Evolutionary conservation across 2,329 filamentous ascomycete species (phyloP), one percentile per base, ranked within the genome.

Genomic region (Zymoseptoria tritici): DNA sequence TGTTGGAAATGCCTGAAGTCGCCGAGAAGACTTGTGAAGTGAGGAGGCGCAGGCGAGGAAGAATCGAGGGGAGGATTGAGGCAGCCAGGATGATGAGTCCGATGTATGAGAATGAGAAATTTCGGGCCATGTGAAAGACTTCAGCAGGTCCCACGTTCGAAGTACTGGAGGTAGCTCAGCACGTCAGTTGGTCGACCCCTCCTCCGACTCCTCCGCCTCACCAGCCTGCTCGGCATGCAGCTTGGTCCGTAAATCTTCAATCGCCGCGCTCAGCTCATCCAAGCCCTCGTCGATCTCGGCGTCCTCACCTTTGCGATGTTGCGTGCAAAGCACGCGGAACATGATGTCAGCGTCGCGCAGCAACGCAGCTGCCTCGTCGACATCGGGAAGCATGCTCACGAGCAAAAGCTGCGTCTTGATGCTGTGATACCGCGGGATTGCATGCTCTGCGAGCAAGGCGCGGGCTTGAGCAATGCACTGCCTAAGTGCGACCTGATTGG

Each of bases 21-120:
- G 36, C 36, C 36, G 36, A 46, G 5, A 46, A 31, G 59, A 73
- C 36, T 59, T 76, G 73, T 26, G 65, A 64, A 62, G 74, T 67
- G 50, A 76, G 61, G 59, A 75, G 72, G 58, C 74, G 69, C 60
- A 80, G 72, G 64, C 74, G 77, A 65, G 72, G 72, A 51, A 77
- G 66, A 61, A 78, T 64, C 59, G 75, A 71, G 55, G 76, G 67
- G 59, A 78, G 65, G 63, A 78, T 67, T 65, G 69, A 72, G 64
- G 75, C 64, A 56, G 76, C 77, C 73, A 80, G 75, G 64, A 77
- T 75, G 65, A 71, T 50, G 58, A 71, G 52, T 24, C 68, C 70
- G 26, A 71, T 46, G 52, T 31, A 53, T 29, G 50, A 29, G 36
- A 58, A 46, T 46, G 36, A 46, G 36, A 46, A 46, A 9, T 16